phyloP scores from a whole-genome alignment of 208 protist species.

The Naegleria lovaniensis region DNA sequence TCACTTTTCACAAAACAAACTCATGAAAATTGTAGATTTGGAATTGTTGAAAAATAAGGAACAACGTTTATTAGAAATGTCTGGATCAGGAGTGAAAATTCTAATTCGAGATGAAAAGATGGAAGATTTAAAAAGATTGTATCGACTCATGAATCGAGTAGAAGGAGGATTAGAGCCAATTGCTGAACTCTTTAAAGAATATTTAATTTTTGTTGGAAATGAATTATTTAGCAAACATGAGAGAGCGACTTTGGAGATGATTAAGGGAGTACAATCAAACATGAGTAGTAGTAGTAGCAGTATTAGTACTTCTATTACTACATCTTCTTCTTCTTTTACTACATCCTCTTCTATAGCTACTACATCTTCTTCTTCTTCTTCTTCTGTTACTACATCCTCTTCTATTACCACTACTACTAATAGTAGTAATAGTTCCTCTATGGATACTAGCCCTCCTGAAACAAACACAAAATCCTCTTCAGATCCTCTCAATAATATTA shows the following conservation, averaged over 20 bases:
- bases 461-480: no score
- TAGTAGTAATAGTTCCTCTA: background rate
- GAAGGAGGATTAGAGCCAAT: background rate
- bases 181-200: background rate
- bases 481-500: no score
- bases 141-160: background rate
- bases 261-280: background rate
- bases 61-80: slow-evolving; percentile 53
- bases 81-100: slow-evolving; percentile 46
- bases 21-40: background rate
- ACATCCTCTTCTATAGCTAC: no score
- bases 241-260: background rate
- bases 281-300: background rate
- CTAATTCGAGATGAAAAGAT: slow-evolving; percentile 14
- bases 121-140: slow-evolving; percentile 11
- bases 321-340: no score
- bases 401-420: background rate
- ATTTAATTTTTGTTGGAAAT: background rate
- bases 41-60: slow-evolving; percentile 49
- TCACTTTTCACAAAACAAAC: slow-evolving; percentile 31
- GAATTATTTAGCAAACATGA: slow-evolving; percentile 9
- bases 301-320: background rate
- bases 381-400: no score
- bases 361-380: no score
- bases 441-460: no score